These are phyloP conservation scores for Penicillium corylophilum DNA, from an alignment of 2,329 filamentous ascomycete genomes.

Conservation along the genomic window DNA sequence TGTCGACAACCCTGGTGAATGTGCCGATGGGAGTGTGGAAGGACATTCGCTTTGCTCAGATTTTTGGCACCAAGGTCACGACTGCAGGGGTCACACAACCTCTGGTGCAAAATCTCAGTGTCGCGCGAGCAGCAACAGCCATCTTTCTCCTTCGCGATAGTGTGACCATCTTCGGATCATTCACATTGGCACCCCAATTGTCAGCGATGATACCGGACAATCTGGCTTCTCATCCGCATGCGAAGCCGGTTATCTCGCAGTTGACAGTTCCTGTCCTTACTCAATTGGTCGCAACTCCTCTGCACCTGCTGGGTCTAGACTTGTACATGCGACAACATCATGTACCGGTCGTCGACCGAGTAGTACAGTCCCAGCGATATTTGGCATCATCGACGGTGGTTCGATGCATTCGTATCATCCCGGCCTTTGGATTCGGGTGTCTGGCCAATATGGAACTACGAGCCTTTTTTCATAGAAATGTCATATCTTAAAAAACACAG, in stretches of 20 bases:
- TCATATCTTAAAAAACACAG: not conserved
- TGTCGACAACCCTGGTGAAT: conserved; percentile 48
- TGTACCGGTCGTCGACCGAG: conserved; percentile 54
- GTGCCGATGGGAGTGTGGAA: conserved; percentile 33
- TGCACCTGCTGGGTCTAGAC: conserved; percentile 83
- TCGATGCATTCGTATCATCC: conserved; percentile 76
- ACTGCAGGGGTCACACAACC: conserved; percentile 60
- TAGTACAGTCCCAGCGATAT: conserved; percentile 63
- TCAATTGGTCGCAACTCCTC: conserved; percentile 74
- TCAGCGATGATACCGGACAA: conserved; percentile 24
- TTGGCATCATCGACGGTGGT: conserved; percentile 67
- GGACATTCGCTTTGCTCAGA: conserved; percentile 57
- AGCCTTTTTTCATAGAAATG: conserved; percentile 19
- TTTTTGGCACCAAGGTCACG: conserved; percentile 58
- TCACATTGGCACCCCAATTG: conserved; percentile 27
- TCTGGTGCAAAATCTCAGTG: conserved; percentile 10
- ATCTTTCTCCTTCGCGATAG: conserved; percentile 79
- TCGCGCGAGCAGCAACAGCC: conserved; percentile 20
- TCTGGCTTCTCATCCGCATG: conserved; percentile 19
- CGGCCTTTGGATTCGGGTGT: conserved; percentile 81
- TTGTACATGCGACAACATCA: conserved; percentile 62
- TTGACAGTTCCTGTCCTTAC: conserved; percentile 74
- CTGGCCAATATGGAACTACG: conserved; percentile 65
- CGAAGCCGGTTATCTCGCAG: conserved; percentile 53
- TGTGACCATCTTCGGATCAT: conserved; percentile 69